phyloP scores from a whole-genome alignment of 2,329 filamentous ascomycete species.

The Colletotrichum falcatum region DNA sequence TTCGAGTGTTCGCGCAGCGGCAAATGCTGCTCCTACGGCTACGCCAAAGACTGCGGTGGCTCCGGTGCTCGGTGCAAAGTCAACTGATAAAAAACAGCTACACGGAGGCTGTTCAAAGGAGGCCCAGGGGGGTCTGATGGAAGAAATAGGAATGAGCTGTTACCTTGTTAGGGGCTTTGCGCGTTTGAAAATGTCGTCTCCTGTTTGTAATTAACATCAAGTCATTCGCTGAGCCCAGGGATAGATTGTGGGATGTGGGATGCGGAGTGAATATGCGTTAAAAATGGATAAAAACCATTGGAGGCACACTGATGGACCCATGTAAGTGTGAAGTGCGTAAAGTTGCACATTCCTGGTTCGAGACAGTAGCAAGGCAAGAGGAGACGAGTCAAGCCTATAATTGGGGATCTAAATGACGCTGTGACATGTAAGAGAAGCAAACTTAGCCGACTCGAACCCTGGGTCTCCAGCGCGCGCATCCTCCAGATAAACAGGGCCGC shows the following conservation, averaged over 20 bases:
- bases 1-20: slow-evolving; percentile 44
- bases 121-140: not conserved
- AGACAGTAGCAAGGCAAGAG: slow-evolving; percentile 32
- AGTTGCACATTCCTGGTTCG: slow-evolving; percentile 36
- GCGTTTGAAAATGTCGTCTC: slow-evolving; percentile 27
- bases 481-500: slow-evolving; percentile 12
- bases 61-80: slow-evolving; percentile 30
- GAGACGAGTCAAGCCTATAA: slow-evolving; percentile 37
- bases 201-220: slow-evolving; percentile 11
- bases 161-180: not conserved
- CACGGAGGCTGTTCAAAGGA: slow-evolving; percentile 2
- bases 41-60: slow-evolving; percentile 42
- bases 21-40: slow-evolving; percentile 44
- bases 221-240: slow-evolving; percentile 4
- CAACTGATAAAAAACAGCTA: not conserved
- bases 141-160: not conserved
- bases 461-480: slow-evolving; percentile 24
- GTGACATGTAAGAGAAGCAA: slow-evolving; percentile 38
- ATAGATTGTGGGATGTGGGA: slow-evolving; percentile 13
- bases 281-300: slow-evolving; percentile 26
- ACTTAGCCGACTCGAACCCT: slow-evolving; percentile 38
- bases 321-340: slow-evolving; percentile 34
- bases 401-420: slow-evolving; percentile 34
- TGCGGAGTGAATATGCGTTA: slow-evolving; percentile 11
- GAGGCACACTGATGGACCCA: slow-evolving; percentile 30